Evolutionary conservation across 2,329 filamentous ascomycete species (phyloP).

Genomic region (Stemphylium vesicarium): DNA sequence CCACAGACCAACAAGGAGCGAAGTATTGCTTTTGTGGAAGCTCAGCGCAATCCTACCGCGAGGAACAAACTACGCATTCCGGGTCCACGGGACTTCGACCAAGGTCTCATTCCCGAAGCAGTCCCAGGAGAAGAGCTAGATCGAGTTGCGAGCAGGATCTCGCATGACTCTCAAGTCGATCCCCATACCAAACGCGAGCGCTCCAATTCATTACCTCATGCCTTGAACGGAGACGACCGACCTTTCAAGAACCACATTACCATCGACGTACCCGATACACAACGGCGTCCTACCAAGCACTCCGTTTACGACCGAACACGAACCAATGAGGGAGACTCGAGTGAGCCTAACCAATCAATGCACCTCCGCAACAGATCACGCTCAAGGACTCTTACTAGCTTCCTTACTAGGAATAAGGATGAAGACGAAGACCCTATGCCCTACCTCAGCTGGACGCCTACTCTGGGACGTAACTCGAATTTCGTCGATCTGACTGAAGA

Average conservation of each 20-base stretch:
- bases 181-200: conserved; percentile 21
- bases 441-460: conserved; percentile 93
- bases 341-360: conserved; percentile 23
- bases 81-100: conserved; percentile 87
- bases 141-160: conserved; percentile 23
- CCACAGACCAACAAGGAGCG: conserved; percentile 69
- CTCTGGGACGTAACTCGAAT: conserved; percentile 88
- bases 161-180: conserved; percentile 30
- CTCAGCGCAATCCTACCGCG: conserved; percentile 76
- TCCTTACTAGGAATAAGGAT: conserved; percentile 64
- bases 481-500: conserved; percentile 88
- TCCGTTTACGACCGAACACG: conserved; percentile 34
- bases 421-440: conserved; percentile 67
- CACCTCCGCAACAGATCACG: conserved; percentile 38
- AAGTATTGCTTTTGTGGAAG: conserved; percentile 86
- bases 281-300: conserved; percentile 38
- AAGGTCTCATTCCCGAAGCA: conserved; percentile 73
- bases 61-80: conserved; percentile 84
- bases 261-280: conserved; percentile 66
- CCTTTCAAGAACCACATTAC: conserved; percentile 64
- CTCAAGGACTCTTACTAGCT: conserved; percentile 63
- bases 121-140: conserved; percentile 53
- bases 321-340: conserved; percentile 17
- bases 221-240: conserved; percentile 49
- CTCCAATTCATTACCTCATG: conserved; percentile 37